Percentiles rank a stretch among this genome's conserved stretches.
These are phyloP conservation scores for Fusarium papillatum DNA, from an alignment of 2,329 filamentous ascomycete genomes.

Conservation along the genomic window DNA sequence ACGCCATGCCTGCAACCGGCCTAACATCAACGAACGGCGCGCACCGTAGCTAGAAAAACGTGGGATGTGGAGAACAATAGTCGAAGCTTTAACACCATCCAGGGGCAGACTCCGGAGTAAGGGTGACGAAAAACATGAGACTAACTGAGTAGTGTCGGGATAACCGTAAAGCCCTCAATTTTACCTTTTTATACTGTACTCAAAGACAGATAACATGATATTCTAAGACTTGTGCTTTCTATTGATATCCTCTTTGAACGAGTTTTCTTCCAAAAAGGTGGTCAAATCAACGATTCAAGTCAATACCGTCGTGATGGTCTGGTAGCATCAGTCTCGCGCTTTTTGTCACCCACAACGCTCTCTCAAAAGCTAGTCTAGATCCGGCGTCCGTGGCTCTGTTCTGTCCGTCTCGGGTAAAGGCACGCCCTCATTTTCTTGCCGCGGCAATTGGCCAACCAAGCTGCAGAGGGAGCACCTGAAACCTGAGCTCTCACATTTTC, in stretches of 20 bases:
- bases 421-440: slow-evolving; percentile 20
- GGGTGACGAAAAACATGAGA: background rate
- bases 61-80: slow-evolving; percentile 30
- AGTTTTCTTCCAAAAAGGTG: background rate
- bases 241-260: background rate
- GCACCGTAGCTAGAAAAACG: slow-evolving; percentile 26
- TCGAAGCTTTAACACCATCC: slow-evolving; percentile 26
- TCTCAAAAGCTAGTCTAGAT: slow-evolving; percentile 20
- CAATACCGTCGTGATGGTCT: background rate
- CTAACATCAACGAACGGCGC: slow-evolving; percentile 18
- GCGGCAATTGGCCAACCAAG: slow-evolving; percentile 23
- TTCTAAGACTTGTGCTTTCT: background rate
- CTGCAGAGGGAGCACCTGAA: slow-evolving; percentile 28
- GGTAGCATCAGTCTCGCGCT: background rate
- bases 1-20: slow-evolving; percentile 23
- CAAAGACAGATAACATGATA: background rate
- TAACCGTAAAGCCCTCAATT: background rate
- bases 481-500: slow-evolving; percentile 14
- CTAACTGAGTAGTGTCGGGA: background rate
- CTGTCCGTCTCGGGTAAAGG: slow-evolving; percentile 21
- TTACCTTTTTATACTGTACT: background rate
- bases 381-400: slow-evolving; percentile 15
- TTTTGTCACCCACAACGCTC: background rate
- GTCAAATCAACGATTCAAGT: background rate
- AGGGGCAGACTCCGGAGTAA: slow-evolving; percentile 19